These are phyloP conservation scores for Pythium monospermum DNA, from an alignment of 352 stramenopile species.

Conservation along the genomic window DNA sequence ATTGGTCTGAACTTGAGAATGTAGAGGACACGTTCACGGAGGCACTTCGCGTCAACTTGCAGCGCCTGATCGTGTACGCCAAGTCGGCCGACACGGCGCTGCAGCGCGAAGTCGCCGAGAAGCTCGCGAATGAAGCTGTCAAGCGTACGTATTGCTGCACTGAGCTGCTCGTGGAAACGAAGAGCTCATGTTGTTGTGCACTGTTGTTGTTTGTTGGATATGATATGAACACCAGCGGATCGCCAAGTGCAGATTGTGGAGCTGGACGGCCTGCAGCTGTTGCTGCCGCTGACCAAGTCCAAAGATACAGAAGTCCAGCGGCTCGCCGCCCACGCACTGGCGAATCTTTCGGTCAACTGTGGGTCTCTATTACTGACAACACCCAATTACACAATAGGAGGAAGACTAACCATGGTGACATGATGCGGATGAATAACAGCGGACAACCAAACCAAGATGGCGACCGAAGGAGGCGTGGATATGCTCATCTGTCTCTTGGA, in stretches of 20 bases:
- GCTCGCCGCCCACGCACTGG: conserved; percentile 90
- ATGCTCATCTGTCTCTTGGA: conserved; percentile 91
- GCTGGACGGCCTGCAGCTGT: conserved; percentile 88
- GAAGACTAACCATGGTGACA: too few relatives aligned
- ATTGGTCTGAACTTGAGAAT: not conserved
- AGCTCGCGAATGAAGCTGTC: conserved; percentile 93
- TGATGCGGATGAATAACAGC: too few relatives aligned
- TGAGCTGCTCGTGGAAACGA: not conserved
- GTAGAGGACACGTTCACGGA: conserved; percentile 87
- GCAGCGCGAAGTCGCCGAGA: conserved; percentile 92
- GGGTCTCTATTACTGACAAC: conserved; percentile 6
- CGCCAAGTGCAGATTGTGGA: conserved; percentile 93
- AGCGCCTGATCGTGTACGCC: conserved; percentile 90
- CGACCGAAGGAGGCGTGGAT: conserved; percentile 90
- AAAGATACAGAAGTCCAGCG: conserved; percentile 92
- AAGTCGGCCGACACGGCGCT: conserved; percentile 87
- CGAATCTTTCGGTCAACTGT: conserved; percentile 94
- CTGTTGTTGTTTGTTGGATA: not conserved
- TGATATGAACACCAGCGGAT: conserved; percentile 70
- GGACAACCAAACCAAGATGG: conserved; percentile 93
- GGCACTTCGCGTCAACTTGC: conserved; percentile 84
- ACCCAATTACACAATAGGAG: too few relatives aligned
- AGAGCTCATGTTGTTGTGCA: too few relatives aligned
- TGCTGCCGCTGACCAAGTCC: conserved; percentile 91
- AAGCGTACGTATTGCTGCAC: conserved; percentile 89